Evolutionary conservation across 2,329 filamentous ascomycete species (phyloP), one percentile per base, ranked within the genome.

Genomic region (Samsoniella hepiali): DNA sequence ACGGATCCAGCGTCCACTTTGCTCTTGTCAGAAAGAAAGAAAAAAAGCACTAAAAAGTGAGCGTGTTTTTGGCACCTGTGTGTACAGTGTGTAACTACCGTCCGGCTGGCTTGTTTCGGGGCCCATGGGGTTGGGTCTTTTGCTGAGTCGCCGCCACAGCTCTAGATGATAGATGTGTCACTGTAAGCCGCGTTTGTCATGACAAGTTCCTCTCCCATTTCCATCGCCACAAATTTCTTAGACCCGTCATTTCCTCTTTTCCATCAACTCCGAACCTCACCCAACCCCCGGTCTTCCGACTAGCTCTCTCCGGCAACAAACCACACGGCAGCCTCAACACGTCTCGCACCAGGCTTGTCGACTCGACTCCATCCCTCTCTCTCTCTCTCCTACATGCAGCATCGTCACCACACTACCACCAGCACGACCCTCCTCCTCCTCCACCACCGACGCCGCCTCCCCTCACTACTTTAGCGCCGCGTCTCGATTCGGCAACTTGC

Each of bases 401-500:
- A 40, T 40, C 34, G 6, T 55, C 34, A 9, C n/a, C 36, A 3
- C 54, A 34, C 29, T 11, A 38, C 8, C 51, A 40, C 17, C 17
- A 22, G 8, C 15, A 42, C 36, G 22, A 50, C 47, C 10, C 22
- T 22, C 22, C 22, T 22, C 22, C 22, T 22, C 22, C 22, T 22
- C 22, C 22, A 22, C 22, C 54, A 34, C 32, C 54, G 44, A 40
- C 55, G 15, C 29, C 31, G 11, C 29, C 50, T 34, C 58, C 58
- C 58, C 47, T 60, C 58, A 60, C 58, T 60, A 60, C n/a, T 60
- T 60, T 60, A 60, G 58, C 58, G 58, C 58, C 58, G 34, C 58
- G 58, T 60, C 58, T 60, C 58, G 58, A 60, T 60, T 60, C 47
- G 58, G 58, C 58, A 60, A 60, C 47, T 51, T 60, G 58, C 58